Percentiles rank a stretch among this genome's conserved stretches.
These are phyloP conservation scores for Aurantiochytrium sp. DNA, from an alignment of 108 stramenopile species.

Conservation along the genomic window DNA sequence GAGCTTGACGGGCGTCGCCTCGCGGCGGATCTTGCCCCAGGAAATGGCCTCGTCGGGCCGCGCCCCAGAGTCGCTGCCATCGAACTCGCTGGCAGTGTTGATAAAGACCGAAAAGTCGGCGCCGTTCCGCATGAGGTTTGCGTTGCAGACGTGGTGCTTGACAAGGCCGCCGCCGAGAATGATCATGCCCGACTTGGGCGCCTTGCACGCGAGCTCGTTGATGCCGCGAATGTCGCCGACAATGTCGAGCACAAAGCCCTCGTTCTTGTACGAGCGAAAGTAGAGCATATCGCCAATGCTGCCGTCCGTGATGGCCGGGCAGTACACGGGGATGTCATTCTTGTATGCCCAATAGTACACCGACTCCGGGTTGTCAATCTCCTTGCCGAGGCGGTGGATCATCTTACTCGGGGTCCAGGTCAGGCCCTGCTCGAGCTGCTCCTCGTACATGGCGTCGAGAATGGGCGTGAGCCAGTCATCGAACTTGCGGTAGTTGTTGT, in stretches of 20 bases:
- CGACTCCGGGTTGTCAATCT: constrained; percentile 84
- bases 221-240: constrained; percentile 85
- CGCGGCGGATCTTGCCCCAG: constrained; percentile 95
- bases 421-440: constrained; percentile 74
- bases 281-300: constrained; percentile 98
- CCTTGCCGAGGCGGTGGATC: constrained; percentile 86
- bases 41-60: constrained; percentile 93
- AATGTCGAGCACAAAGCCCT: constrained; percentile 89
- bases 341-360: constrained; percentile 95
- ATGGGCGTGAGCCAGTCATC: constrained; percentile 96
- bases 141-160: constrained; percentile 99
- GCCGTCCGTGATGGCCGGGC: constrained; percentile 98
- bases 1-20: constrained; percentile 89
- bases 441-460: constrained; percentile 87
- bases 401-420: constrained; percentile 88
- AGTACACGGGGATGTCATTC: constrained; percentile 96
- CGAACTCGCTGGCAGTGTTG: constrained; percentile 95
- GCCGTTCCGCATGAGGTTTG: constrained; percentile 97
- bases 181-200: constrained; percentile 88
- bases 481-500: constrained; percentile 95
- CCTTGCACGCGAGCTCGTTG: constrained; percentile 86
- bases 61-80: constrained; percentile 95
- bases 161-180: constrained; percentile 96
- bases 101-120: constrained; percentile 97
- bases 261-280: constrained; percentile 96